Base-by-base conservation (phyloP, 108 stramenopile genomes). In the Skeletonema marinoi region DNA sequence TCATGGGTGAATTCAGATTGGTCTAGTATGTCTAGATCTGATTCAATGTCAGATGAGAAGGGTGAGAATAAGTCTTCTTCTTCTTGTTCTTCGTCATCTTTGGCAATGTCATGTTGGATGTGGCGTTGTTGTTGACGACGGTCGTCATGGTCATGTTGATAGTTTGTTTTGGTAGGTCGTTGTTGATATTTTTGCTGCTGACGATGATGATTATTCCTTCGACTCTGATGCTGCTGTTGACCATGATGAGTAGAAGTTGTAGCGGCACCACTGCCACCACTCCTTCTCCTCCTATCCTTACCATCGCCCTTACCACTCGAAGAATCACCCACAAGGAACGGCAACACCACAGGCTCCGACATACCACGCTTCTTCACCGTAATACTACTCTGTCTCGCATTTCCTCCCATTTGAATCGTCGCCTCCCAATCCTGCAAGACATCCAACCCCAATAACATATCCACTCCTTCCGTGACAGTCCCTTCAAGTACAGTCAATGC, bases 401-500 rank as follows among this genome's bases (percentile, higher is more conserved):
- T 16, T 3, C 54, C 25, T 46, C 82, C 75, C 66, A 83, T 77
- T 29, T 65, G 71, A 58, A 83, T 83, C 32, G 76, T 75, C 12
- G 82, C 82, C 62, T 83, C 82, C 82, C 82, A 83, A 73, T 83
- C 82, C 38, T 83, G 82, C 35, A 83, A 50, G 7, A 83, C 82
- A 59, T 83, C 82, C 7, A 83, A 44, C 19, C 82, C 82, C 10
- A 83, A 70, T 29, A 82, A 68, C 41, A 36, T 36, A 9, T 89
- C 88, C 13, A 89, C 87, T 31, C 82, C 86, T 44, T 85, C 32
- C 3, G 77, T 83, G 4, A 80, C 77, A 11, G 82, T 87, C 10
- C 70, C 75, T 54, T 89, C 88, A 39, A 89, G 63, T 8, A 89
- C 80, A 0, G 85, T 85, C 13, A 89, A 71, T 30, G 86, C 78